phyloP scores from a whole-genome alignment of 2,329 filamentous ascomycete genomes.

The Fusarium cicatricum region DNA sequence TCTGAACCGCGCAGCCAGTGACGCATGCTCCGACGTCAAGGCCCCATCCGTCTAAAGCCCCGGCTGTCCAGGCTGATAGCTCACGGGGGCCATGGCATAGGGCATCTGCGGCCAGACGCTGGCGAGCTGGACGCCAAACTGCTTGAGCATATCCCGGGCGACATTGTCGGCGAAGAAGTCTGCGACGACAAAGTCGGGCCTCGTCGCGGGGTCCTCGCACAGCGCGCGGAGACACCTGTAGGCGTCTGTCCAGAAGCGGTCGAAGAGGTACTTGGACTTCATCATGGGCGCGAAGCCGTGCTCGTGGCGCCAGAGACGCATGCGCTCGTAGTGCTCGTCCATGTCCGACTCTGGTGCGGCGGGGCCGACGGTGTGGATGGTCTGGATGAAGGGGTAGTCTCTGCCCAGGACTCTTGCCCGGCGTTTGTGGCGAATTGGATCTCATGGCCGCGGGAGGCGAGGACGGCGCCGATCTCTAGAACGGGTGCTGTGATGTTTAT shows the following conservation, averaged over 20 bases:
- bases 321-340: constrained; percentile 47
- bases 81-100: constrained; percentile 46
- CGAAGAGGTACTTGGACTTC: constrained; percentile 49
- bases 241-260: constrained; percentile 48
- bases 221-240: constrained; percentile 31
- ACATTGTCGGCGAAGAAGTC: constrained; percentile 56
- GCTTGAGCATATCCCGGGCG: constrained; percentile 49
- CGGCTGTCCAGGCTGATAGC: constrained; percentile 53
- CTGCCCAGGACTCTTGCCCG: constrained; percentile 49
- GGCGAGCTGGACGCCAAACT: constrained; percentile 50
- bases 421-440: constrained; percentile 51
- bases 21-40: constrained; percentile 50
- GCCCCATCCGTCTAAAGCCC: constrained; percentile 51
- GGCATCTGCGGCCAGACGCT: constrained; percentile 54
- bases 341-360: constrained; percentile 40
- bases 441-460: constrained; percentile 46
- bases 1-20: constrained; percentile 47
- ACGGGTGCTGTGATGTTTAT: constrained; percentile 41
- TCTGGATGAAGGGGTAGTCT: constrained; percentile 43
- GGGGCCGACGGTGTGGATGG: constrained; percentile 45
- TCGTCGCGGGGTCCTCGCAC: constrained; percentile 28
- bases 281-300: constrained; percentile 45
- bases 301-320: constrained; percentile 45
- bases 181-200: constrained; percentile 52
- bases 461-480: constrained; percentile 47